Percentiles rank a stretch among this genome's conserved stretches.
Evolutionary conservation across 2,329 filamentous ascomycete genomes (phyloP).

Genomic region (Microcyclospora pomicola): DNA sequence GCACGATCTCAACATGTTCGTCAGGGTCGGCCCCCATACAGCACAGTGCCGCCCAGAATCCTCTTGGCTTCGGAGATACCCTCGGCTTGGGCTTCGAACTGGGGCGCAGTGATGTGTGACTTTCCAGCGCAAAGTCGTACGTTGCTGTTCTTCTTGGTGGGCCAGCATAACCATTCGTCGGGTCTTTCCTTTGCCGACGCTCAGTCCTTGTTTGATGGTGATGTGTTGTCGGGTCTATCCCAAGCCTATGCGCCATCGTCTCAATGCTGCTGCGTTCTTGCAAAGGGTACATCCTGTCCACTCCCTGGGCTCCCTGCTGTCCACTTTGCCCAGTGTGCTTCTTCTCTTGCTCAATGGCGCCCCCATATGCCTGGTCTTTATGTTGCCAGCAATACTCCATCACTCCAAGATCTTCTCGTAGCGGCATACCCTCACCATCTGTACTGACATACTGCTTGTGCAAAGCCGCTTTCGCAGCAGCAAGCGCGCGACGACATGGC

Average conservation of each 20-base stretch:
- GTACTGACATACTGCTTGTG: conserved; percentile 12
- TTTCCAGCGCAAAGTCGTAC: conserved; percentile 1
- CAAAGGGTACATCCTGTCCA: conserved; percentile 39
- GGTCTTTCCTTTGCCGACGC: conserved; percentile 6
- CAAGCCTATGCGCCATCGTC: conserved; percentile 67
- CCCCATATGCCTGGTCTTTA: conserved; percentile 61
- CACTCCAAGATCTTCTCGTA: conserved; percentile 37
- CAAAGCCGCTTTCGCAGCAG: conserved; percentile 29
- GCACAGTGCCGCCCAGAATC: conserved; percentile 31
- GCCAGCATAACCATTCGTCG: background rate
- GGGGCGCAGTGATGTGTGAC: background rate
- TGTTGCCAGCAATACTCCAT: conserved; percentile 83
- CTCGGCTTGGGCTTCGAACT: conserved; percentile 23
- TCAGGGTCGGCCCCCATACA: conserved; percentile 27
- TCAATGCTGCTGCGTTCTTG: conserved; percentile 67
- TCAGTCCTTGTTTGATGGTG: conserved; percentile 4
- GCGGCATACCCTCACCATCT: conserved; percentile 27
- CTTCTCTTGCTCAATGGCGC: conserved; percentile 7
- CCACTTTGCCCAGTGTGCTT: background rate
- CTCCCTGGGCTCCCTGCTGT: conserved; percentile 6
- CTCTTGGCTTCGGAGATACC: conserved; percentile 2
- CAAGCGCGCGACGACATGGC: conserved; percentile 63
- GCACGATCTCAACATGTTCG: conserved; percentile 31
- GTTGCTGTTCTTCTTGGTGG: conserved; percentile 5
- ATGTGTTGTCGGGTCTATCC: conserved; percentile 23